Percentiles rank a stretch among this genome's conserved stretches.
Evolutionary conservation across 176 grass and related monocot species (phyloP).

Genomic region (Hyparrhenia diplandra): DNA sequence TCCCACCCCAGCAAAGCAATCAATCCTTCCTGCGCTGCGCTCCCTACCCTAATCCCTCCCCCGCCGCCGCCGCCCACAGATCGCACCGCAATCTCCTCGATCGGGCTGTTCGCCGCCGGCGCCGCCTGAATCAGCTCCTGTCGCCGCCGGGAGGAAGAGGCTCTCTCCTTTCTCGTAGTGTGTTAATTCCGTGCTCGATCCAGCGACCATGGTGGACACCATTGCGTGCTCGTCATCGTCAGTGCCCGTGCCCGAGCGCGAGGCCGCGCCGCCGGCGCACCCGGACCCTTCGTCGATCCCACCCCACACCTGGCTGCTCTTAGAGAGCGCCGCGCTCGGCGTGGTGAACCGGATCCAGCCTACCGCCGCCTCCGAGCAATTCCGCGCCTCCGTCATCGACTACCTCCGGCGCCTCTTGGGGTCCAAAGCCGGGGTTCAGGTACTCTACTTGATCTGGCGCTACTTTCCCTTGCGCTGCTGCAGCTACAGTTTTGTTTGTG

Average conservation of each 20-base stretch:
- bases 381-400: conserved; percentile 53
- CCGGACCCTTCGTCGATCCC: conserved; percentile 56
- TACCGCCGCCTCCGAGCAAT: conserved; percentile 50
- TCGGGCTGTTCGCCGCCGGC: too few relatives aligned
- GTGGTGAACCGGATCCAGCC: conserved; percentile 59
- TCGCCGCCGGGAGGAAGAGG: too few relatives aligned
- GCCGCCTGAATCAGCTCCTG: background rate
- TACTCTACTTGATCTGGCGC: background rate
- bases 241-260: conserved; percentile 21
- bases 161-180: too few relatives aligned
- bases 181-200: background rate
- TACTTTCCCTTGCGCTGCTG: background rate
- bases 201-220: conserved; percentile 54
- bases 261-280: background rate
- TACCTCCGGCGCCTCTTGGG: conserved; percentile 59
- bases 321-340: conserved; percentile 57
- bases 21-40: too few relatives aligned
- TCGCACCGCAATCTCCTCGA: too few relatives aligned
- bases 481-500: too few relatives aligned
- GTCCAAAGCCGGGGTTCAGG: conserved; percentile 31
- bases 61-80: too few relatives aligned
- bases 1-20: too few relatives aligned
- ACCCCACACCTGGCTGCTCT: conserved; percentile 32
- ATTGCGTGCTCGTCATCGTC: background rate
- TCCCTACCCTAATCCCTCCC: too few relatives aligned